A percentile compares a stretch with the other conserved stretches of the same genome.
These are phyloP conservation scores for Lactifluus subvellereus DNA, from an alignment of 768 basidiomycete species.

Conservation along the genomic window DNA sequence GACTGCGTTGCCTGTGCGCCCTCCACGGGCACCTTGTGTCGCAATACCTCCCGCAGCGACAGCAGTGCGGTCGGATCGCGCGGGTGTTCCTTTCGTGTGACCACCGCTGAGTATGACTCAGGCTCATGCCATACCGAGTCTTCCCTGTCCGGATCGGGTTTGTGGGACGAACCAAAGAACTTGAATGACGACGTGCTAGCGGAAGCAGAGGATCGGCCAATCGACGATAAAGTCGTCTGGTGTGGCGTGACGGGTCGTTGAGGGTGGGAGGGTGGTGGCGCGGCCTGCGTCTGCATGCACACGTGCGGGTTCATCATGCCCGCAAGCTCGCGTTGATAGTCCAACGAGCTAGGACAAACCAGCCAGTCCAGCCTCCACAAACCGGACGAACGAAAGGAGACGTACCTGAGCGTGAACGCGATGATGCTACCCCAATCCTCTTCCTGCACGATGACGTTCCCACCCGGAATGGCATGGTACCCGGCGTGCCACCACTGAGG, in stretches of 20 bases:
- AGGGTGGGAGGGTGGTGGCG: not conserved
- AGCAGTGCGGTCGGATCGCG: conserved; percentile 55
- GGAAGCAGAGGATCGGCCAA: conserved; percentile 27
- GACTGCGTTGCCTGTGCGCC: conserved; percentile 23
- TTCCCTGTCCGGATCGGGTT: conserved; percentile 57
- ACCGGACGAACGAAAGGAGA: not conserved
- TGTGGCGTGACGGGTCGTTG: not conserved
- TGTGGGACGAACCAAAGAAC: conserved; percentile 40
- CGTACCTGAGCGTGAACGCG: conserved; percentile 65
- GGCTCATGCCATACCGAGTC: conserved; percentile 54
- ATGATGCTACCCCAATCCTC: conserved; percentile 77
- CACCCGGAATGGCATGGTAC: conserved; percentile 58
- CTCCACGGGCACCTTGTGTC: conserved; percentile 45
- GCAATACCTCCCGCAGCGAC: conserved; percentile 56
- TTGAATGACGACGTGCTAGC: conserved; percentile 39
- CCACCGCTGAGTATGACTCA: conserved; percentile 54
- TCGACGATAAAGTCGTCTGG: conserved; percentile 20
- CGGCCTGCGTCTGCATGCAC: not conserved
- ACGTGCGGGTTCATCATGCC: conserved; percentile 25
- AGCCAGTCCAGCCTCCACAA: not conserved
- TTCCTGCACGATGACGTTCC: conserved; percentile 61
- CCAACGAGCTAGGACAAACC: conserved; percentile 41
- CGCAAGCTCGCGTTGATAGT: conserved; percentile 46
- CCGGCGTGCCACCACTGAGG: conserved; percentile 62
- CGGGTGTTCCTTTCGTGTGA: conserved; percentile 58